Percentiles rank a stretch among this genome's conserved stretches.
These are phyloP conservation scores for Laburnicola sp. DNA, from an alignment of 2,329 filamentous ascomycete genomes.

Conservation along the genomic window DNA sequence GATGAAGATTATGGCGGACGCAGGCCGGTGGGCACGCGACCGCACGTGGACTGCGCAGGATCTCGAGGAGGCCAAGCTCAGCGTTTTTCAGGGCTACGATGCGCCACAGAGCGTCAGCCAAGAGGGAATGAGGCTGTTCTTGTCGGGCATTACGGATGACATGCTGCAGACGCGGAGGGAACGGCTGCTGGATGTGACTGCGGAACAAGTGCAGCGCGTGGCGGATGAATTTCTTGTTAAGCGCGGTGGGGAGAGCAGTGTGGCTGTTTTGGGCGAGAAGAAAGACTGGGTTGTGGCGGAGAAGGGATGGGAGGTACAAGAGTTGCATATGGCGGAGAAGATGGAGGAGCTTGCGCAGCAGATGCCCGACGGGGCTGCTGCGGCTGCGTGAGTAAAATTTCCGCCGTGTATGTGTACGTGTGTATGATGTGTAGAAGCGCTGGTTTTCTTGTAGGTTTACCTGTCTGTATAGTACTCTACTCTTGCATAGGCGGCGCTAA, in stretches of 20 bases:
- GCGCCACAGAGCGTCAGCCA: slow-evolving; percentile 83
- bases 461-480: slow-evolving; percentile 26
- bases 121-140: slow-evolving; percentile 84
- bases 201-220: slow-evolving; percentile 75
- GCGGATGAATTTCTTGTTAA: slow-evolving; percentile 83
- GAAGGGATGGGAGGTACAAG: slow-evolving; percentile 74
- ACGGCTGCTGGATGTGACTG: slow-evolving; percentile 81
- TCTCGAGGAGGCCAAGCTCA: slow-evolving; percentile 93
- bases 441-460: slow-evolving; percentile 15
- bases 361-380: slow-evolving; percentile 22
- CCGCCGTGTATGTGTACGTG: not conserved
- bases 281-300: slow-evolving; percentile 68
- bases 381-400: slow-evolving; percentile 10
- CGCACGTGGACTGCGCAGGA: slow-evolving; percentile 81
- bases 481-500: slow-evolving; percentile 20
- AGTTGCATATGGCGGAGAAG: slow-evolving; percentile 64
- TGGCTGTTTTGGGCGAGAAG: slow-evolving; percentile 80
- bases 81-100: slow-evolving; percentile 89
- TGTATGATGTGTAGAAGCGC: not conserved
- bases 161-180: slow-evolving; percentile 87
- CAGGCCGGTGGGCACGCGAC: slow-evolving; percentile 80
- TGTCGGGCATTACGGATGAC: slow-evolving; percentile 80
- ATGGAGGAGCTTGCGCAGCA: slow-evolving; percentile 28
- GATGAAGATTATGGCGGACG: slow-evolving; percentile 78
- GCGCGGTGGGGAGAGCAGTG: slow-evolving; percentile 63